Base-by-base conservation (phyloP, 495 filamentous ascomycete species). In the Neurospora africana region DNA sequence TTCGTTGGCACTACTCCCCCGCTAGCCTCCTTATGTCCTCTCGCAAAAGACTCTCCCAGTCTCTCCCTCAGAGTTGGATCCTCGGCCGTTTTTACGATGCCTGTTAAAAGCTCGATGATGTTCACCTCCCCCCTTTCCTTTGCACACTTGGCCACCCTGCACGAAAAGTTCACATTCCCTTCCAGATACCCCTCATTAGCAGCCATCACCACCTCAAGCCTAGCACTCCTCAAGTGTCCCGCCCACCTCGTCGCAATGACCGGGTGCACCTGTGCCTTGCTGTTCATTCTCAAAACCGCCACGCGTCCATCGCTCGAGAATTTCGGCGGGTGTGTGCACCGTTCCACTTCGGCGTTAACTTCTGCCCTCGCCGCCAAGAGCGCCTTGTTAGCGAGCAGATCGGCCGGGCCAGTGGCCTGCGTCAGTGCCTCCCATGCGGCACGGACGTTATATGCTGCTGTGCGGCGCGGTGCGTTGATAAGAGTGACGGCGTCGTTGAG, bases 211-310 rank as follows among this genome's bases (percentile, higher is more conserved):
- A 89, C 82, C 61, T 89, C 85, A 15, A 89, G 79, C 39, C 81
- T 81, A 53, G 83, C 79, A 33, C 84, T 84, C 38, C 81, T 78
- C 19, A 90, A 79, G 53, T 84, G 78, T 1, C 84, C 83, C 21
- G 87, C 84, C 88, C 88, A 89, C 39, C 87, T 79, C 7, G 86
- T 88, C 33, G 87, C 87, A 71, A 90, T 88, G 13, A 89, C 81
- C 0, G 86, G 86, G 75, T 90, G 88, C 0, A 90, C 81, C 75
- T 89, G 88, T 10, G 85, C 83, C 11, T 78, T 74, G 44, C 82
- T 86, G 36, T 78, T 78, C 74, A 90, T 88, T 23, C 85, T 80
- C 43, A 90, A 78, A 0, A 89, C 85, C 2, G 87, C 87, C 53
- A 90, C 83, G 43, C 80, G 87, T 15, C 81, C 86, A 70, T 90